phyloP scores from a whole-genome alignment of 176 grass and related monocot species.

The Zea luxurians region DNA sequence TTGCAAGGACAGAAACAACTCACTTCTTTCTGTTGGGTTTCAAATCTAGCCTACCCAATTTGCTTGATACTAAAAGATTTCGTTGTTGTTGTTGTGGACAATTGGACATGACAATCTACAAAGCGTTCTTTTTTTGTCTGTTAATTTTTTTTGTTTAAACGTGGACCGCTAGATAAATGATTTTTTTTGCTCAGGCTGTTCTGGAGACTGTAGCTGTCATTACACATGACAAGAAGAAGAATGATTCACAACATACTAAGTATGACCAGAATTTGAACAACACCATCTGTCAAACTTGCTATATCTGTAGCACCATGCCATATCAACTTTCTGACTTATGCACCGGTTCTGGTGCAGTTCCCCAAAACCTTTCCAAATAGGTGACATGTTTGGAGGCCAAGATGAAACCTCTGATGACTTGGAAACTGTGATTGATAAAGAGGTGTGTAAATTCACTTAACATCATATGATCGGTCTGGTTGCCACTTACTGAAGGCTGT shows the following conservation, averaged over 20 bases:
- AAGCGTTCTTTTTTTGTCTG: not conserved
- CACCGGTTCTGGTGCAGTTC: conserved; percentile 52
- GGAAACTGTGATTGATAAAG: conserved; percentile 95
- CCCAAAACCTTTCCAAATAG: conserved; percentile 92
- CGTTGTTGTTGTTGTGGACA: too few species aligned
- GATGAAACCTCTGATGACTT: conserved; percentile 89
- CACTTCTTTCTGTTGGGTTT: not conserved
- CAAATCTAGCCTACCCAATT: too few species aligned
- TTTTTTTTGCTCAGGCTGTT: conserved; percentile 71
- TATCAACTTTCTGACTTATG: conserved; percentile 31
- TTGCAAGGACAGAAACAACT: not conserved
- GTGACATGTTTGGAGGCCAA: conserved; percentile 85
- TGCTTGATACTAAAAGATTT: too few species aligned
- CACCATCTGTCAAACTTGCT: conserved; percentile 15
- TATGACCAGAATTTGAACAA: conserved; percentile 46
- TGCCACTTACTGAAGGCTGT: not conserved
- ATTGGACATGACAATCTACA: not conserved
- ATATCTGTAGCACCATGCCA: not conserved
- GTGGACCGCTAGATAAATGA: conserved; percentile 1
- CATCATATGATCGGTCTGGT: conserved; percentile 1
- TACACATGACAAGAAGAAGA: conserved; percentile 98
- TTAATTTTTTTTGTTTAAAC: conserved; percentile 10
- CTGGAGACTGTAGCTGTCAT: conserved; percentile 97
- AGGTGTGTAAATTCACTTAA: conserved; percentile 51
- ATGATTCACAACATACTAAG: conserved; percentile 73